These are phyloP conservation scores for Aureobasidium sp. DNA, from an alignment of 2,329 filamentous ascomycete genomes.

Conservation along the genomic window DNA sequence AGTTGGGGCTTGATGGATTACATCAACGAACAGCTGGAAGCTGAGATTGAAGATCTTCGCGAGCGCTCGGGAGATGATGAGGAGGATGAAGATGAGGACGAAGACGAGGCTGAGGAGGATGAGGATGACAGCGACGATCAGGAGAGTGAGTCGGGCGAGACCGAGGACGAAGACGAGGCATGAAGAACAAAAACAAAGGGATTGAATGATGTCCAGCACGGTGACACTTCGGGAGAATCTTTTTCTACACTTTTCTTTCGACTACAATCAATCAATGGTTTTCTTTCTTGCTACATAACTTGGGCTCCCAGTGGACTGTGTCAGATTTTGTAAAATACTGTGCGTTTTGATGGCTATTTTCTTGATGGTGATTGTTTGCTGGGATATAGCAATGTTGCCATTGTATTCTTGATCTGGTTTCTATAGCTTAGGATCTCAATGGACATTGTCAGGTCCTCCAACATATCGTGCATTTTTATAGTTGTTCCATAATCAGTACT, in stretches of 20 bases:
- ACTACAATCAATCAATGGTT: background rate
- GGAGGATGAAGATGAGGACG: background rate
- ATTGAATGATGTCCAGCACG: background rate
- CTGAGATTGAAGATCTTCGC: background rate
- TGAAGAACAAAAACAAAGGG: background rate
- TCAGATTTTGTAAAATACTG: background rate
- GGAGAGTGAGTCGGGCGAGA: background rate
- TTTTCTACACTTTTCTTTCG: background rate
- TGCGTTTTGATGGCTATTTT: background rate
- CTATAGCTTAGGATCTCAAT: background rate
- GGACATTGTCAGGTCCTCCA: background rate
- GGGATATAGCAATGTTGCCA: background rate
- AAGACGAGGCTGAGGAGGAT: background rate
- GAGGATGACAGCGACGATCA: background rate
- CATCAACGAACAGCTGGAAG: background rate
- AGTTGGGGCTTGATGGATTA: background rate
- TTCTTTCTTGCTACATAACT: background rate
- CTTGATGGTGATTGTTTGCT: background rate
- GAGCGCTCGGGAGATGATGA: background rate
- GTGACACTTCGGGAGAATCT: background rate
- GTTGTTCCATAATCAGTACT: too few relatives aligned
- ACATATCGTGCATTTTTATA: background rate
- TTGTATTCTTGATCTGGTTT: too few relatives aligned
- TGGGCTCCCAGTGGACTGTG: background rate
- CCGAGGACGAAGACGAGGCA: background rate